phyloP scores from a whole-genome alignment of 768 basidiomycete genomes.

The Pisolithus albus region DNA sequence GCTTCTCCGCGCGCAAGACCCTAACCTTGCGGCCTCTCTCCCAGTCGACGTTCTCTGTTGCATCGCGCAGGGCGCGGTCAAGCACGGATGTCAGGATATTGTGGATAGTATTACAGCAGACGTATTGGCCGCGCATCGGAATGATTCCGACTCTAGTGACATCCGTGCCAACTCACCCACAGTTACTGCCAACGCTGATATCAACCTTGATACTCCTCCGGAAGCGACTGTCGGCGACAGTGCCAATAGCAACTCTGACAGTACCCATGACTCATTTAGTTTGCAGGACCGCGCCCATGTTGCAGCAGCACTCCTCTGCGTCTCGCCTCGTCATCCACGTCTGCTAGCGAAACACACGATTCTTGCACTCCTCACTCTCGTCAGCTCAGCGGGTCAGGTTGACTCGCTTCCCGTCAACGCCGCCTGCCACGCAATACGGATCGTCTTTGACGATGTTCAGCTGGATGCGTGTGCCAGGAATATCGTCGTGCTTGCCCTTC shows the following conservation, averaged over 20 bases:
- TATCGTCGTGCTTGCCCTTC: conserved; percentile 23
- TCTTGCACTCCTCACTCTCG: conserved; percentile 15
- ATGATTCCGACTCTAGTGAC: neutral
- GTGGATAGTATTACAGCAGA: conserved; percentile 36
- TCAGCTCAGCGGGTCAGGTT: neutral
- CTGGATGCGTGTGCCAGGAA: conserved; percentile 14
- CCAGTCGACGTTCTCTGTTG: conserved; percentile 22
- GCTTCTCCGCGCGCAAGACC: conserved; percentile 22
- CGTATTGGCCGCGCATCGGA: conserved; percentile 25
- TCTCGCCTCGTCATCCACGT: conserved; percentile 13
- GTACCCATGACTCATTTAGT: conserved; percentile 5
- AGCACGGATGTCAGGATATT: conserved; percentile 25
- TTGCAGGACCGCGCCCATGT: conserved; percentile 17
- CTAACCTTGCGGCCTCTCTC: conserved; percentile 14
- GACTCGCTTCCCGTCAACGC: conserved; percentile 7
- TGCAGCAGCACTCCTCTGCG: conserved; percentile 22
- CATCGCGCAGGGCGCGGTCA: conserved; percentile 26
- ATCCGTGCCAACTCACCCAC: neutral
- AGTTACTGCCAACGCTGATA: neutral
- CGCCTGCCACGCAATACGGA: conserved; percentile 15
- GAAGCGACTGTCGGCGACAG: neutral
- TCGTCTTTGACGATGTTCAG: conserved; percentile 12
- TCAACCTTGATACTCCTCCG: neutral
- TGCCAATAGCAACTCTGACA: neutral
- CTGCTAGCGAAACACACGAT: conserved; percentile 19